Conservation (phyloP, 306 rosid species). For the Sicyos baderoa region DNA sequence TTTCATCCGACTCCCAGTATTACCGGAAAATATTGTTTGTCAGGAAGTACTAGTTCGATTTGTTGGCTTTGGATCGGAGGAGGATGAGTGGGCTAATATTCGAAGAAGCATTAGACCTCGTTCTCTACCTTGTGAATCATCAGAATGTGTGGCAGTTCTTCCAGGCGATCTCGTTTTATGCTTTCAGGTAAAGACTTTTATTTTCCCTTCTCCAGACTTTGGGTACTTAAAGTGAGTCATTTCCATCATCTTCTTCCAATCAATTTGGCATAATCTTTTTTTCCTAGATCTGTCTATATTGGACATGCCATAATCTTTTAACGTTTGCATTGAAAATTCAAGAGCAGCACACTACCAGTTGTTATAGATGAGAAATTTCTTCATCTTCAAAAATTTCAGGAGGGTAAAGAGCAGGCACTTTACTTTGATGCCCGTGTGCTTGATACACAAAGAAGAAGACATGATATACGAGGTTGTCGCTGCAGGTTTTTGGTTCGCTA, state of each 20-base stretch:
- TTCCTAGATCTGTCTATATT: constrained; percentile 5
- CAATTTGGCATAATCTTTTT: neutral
- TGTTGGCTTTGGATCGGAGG: constrained; percentile 93
- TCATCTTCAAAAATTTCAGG: constrained; percentile 38
- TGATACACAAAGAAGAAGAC: constrained; percentile 95
- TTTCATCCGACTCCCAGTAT: neutral
- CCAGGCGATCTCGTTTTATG: constrained; percentile 96
- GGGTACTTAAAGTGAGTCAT: neutral
- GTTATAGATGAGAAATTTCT: neutral
- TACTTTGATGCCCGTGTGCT: constrained; percentile 97
- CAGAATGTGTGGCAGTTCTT: constrained; percentile 94
- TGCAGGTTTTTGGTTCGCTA: constrained; percentile 98
- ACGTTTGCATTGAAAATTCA: neutral
- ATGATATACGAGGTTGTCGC: constrained; percentile 98
- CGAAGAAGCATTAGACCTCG: constrained; percentile 80
- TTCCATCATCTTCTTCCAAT: constrained; percentile 3
- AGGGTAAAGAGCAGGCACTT: constrained; percentile 98
- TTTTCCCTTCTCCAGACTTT: neutral
- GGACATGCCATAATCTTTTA: neutral
- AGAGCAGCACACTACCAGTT: neutral
- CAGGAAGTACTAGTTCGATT: constrained; percentile 86
- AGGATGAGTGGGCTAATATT: constrained; percentile 93
- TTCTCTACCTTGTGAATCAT: constrained; percentile 93
- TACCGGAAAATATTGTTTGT: neutral
- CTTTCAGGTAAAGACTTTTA: constrained; percentile 63